Base-by-base conservation (phyloP, 768 basidiomycete species). In the Infundibulicybe gibba region DNA sequence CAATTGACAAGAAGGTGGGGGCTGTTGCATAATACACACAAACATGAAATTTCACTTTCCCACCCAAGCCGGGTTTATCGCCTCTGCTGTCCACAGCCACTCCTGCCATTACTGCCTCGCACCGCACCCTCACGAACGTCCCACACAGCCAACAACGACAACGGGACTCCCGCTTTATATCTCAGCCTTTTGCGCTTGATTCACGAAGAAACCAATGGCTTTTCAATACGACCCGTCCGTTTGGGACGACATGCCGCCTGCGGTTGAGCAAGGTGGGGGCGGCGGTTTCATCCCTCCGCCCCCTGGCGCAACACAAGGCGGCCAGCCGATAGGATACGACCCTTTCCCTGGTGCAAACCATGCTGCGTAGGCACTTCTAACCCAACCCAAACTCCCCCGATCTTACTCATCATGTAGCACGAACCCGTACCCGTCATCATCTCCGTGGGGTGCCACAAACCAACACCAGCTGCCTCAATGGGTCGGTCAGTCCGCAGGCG, bases 221-320 rank as follows among this genome's bases (percentile, higher is more conserved):
- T 25, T 25, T 25, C 8, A 25, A 3, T 25, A 3, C 25, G 25
- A 25, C n/a, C n/a, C n/a, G 25, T 34, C 40, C 6, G 38, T 52
- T 46, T 6, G 62, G 61, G 12, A 38, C 19, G 32, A 60, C 51
- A 64, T 64, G 60, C 63, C 63, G 6, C 46, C 51, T 34, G 47
- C 53, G 3, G 40, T 61, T 6, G 63, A 61, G 16, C 15, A 45
- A 17, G 45, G 49, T 6, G 17, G 21, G 9, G 33, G 41, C 8
- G 50, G 53, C 6, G 46, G 51, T 1, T 62, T 66, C 37, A 64
- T 65, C 3, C 64, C 69, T 1, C 66, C 69, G 5, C 67, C 68
- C 0, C 54, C 58, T 6, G 66, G 66, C n/a, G 61, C 61, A 19
- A 56, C 57, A 13, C 53, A 61, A 11, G 66, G 64, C 1, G 67